Base-by-base conservation (phyloP, 106 monocot species). In the Alisma plantagoaquatica region DNA sequence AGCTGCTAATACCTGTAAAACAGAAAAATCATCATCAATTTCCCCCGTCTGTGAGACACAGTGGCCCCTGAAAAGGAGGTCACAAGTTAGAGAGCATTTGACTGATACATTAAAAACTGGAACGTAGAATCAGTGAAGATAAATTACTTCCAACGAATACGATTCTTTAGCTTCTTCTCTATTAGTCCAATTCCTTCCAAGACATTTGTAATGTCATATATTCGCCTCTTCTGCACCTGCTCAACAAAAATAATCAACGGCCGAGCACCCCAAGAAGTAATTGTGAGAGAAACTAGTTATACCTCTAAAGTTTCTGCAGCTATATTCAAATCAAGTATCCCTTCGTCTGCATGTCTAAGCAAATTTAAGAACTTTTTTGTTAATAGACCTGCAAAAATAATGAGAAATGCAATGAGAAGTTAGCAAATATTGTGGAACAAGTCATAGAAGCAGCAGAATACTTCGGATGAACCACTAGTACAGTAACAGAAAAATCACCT, bases 201-300 rank as follows among this genome's bases (percentile, higher is more conserved):
- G 53, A 96, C 88, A 78, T 87, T 89, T 29, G 89, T 96, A 10
- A 96, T 88, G 52, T 96, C 94, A 81, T 88, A 96, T 54, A 96
- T 81, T 20, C 94, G 68, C 56, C 94, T 77, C 58, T 89, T 96
- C 70, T 77, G 77, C 30, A 96, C 89, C 94, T 96, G 43, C 33
- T 45, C 12, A 22, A 67, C 25, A 18, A 70, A 2, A 59, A 48
- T 49, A 1, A 33, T 9, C 31, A 43, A 42, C 15, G 49, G 16
- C 25, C 14, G 35, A 38, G 6, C 14, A 14, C 14, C 35, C 6
- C 14, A 38, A 38, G 14, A 38, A 6, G 14, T 38, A 38, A 6
- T 7, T 38, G 14, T 38, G 35, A 38, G 14, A 38, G 35, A 7
- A 14, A 38, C 6, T n/a, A 38, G 9, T 7, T 38, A 67, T 28